Conservation (phyloP, 306 rosid genomes). For the Cucurbita ficifolia region DNA sequence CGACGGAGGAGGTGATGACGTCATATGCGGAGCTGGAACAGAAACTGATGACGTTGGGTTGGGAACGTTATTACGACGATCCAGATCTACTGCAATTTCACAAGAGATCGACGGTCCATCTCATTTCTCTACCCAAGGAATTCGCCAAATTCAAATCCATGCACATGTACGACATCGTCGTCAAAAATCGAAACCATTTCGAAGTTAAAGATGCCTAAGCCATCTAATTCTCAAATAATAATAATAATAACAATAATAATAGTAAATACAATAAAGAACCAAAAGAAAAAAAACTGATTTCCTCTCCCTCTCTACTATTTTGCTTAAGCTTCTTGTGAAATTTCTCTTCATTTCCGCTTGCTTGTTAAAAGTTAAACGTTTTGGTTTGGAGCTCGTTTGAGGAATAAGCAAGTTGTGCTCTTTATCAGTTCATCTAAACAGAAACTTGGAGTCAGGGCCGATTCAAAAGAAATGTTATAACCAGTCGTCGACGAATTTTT, state of each 20-base stretch:
- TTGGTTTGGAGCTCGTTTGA: no score
- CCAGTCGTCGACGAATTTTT: no score
- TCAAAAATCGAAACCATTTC: slow-evolving; percentile 63
- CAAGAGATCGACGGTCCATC: slow-evolving; percentile 63
- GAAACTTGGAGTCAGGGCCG: no score
- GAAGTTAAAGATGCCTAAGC: slow-evolving; percentile 58
- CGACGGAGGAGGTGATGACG: slow-evolving; percentile 46
- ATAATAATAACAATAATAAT: no score
- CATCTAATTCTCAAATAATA: not conserved
- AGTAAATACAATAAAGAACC: no score
- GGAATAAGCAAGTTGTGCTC: no score
- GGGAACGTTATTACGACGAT: slow-evolving; percentile 88
- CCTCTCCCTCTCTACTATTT: not conserved
- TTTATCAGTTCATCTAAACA: no score
- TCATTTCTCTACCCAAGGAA: slow-evolving; percentile 77
- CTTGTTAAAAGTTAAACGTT: no score
- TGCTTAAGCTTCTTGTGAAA: not conserved
- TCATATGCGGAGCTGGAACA: slow-evolving; percentile 45
- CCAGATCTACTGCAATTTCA: slow-evolving; percentile 83
- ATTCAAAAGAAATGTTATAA: no score
- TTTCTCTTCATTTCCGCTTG: no score
- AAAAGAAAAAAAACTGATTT: not conserved
- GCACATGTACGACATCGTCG: slow-evolving; percentile 95
- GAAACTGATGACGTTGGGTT: slow-evolving; percentile 47
- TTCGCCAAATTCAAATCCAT: slow-evolving; percentile 66